phyloP scores from a whole-genome alignment of 495 filamentous ascomycete genomes.

The Lasiosphaeria miniovina region DNA sequence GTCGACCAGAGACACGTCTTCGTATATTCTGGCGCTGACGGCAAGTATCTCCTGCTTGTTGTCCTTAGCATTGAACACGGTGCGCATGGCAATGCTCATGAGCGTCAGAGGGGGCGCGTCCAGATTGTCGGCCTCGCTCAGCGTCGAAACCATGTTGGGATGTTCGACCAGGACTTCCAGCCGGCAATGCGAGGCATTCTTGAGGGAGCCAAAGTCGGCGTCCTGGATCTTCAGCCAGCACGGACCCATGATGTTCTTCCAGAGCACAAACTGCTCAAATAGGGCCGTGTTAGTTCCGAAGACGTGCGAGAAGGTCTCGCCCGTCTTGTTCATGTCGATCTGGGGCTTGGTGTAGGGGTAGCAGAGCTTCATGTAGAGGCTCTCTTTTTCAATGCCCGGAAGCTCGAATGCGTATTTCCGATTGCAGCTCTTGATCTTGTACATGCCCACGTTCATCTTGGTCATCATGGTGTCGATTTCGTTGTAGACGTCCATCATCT shows the following conservation, averaged over 20 bases:
- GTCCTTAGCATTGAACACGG: constrained; percentile 81
- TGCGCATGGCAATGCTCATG: constrained; percentile 90
- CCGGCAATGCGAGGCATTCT: constrained; percentile 95
- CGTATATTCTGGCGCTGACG: constrained; percentile 86
- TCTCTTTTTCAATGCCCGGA: constrained; percentile 79
- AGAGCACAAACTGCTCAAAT: constrained; percentile 97
- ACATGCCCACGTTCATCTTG: constrained; percentile 73
- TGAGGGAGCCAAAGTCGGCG: constrained; percentile 77
- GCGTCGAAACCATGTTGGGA: constrained; percentile 65
- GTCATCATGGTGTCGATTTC: constrained; percentile 87
- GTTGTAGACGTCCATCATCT: constrained; percentile 83
- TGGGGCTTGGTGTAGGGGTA: constrained; percentile 81
- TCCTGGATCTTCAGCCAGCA: constrained; percentile 92
- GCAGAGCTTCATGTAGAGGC: constrained; percentile 86
- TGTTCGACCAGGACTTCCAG: constrained; percentile 79
- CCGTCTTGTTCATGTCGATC: constrained; percentile 58
- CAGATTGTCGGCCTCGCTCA: constrained; percentile 71
- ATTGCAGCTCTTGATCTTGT: constrained; percentile 87
- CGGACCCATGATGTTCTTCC: constrained; percentile 97
- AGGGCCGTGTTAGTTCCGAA: constrained; percentile 92
- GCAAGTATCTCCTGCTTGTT: constrained; percentile 96
- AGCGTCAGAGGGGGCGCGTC: constrained; percentile 85
- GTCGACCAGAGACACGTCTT: constrained; percentile 82
- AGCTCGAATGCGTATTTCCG: constrained; percentile 97
- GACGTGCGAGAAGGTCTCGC: constrained; percentile 90